A percentile compares a stretch with the other conserved stretches of the same genome.
Evolutionary conservation across 169 alveolate genomes (phyloP).

Genomic region (Babesia gibsoni): DNA sequence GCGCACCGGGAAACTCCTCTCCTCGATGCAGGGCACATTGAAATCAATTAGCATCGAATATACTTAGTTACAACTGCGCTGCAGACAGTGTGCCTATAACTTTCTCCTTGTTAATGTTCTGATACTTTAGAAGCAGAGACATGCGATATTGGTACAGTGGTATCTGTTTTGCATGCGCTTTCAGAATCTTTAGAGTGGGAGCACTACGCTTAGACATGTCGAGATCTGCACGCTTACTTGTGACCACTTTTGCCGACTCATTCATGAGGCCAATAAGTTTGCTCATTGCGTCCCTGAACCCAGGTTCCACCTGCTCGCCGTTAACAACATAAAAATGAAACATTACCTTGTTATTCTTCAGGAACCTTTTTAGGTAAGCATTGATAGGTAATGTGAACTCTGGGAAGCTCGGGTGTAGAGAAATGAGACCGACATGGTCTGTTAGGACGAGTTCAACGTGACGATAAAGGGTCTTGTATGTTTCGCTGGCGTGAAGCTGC

Average conservation of each 20-base stretch:
- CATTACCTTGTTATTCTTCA: slow-evolving; percentile 20
- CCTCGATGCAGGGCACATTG: slow-evolving; percentile 72
- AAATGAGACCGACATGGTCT: slow-evolving; percentile 49
- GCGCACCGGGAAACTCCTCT: slow-evolving; percentile 88
- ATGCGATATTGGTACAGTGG: slow-evolving; percentile 37
- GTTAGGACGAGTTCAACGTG: slow-evolving; percentile 37
- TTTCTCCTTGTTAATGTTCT: slow-evolving; percentile 53
- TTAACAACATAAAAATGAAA: too few relatives aligned
- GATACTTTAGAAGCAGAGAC: slow-evolving; percentile 22
- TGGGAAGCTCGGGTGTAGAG: slow-evolving; percentile 65
- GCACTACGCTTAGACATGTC: slow-evolving; percentile 1
- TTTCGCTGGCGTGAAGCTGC: slow-evolving; percentile 30
- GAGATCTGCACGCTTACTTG: slow-evolving; percentile 15
- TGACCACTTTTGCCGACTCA: slow-evolving; percentile 26
- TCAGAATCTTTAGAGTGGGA: slow-evolving; percentile 17
- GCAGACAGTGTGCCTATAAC: slow-evolving; percentile 31
- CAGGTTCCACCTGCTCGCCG: slow-evolving; percentile 35
- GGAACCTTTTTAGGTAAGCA: slow-evolving; percentile 12
- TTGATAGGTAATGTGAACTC: slow-evolving; percentile 39
- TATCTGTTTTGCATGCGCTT: slow-evolving; percentile 9
- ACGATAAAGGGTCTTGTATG: slow-evolving; percentile 21
- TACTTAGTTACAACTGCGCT: slow-evolving; percentile 3
- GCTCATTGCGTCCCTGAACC: slow-evolving; percentile 7
- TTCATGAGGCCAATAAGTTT: slow-evolving; percentile 32
- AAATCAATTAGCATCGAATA: slow-evolving; percentile 58